Evolutionary conservation across 2,329 filamentous ascomycete species (phyloP).

Genomic region (Onygenales sp.): DNA sequence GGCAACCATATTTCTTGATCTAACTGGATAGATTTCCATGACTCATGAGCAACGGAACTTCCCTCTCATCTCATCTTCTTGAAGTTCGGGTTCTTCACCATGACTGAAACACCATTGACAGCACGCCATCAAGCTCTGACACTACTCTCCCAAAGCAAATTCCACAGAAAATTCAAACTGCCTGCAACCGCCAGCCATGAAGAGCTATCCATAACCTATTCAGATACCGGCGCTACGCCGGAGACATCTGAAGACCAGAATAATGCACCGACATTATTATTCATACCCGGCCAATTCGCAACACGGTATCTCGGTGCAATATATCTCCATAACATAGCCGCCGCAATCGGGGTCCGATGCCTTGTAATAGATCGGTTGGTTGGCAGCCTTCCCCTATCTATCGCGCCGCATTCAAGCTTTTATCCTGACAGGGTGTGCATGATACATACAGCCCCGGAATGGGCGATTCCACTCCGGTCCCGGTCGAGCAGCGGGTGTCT

Average conservation of each 20-base stretch:
- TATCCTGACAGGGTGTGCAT: background rate
- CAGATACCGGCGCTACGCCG: background rate
- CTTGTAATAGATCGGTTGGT: background rate
- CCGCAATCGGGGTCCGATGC: background rate
- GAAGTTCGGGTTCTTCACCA: too few relatives aligned
- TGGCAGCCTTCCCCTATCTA: background rate
- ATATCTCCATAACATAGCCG: background rate
- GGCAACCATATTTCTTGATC: too few relatives aligned
- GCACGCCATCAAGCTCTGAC: background rate
- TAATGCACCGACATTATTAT: background rate
- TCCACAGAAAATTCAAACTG: background rate
- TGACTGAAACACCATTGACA: background rate
- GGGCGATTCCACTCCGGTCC: conserved; percentile 33
- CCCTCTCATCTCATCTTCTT: too few relatives aligned
- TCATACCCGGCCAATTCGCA: background rate
- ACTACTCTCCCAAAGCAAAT: background rate
- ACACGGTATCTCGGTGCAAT: background rate
- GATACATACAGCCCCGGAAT: conserved; percentile 29
- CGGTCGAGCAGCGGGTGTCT: conserved; percentile 24
- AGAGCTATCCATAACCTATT: background rate
- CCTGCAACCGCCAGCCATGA: background rate
- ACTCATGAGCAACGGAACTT: too few relatives aligned
- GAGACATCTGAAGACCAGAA: background rate
- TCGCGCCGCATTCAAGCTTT: background rate
- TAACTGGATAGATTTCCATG: too few relatives aligned